Conservation (phyloP, 2,329 filamentous ascomycete genomes). For the Davidsoniella eucalypti region DNA sequence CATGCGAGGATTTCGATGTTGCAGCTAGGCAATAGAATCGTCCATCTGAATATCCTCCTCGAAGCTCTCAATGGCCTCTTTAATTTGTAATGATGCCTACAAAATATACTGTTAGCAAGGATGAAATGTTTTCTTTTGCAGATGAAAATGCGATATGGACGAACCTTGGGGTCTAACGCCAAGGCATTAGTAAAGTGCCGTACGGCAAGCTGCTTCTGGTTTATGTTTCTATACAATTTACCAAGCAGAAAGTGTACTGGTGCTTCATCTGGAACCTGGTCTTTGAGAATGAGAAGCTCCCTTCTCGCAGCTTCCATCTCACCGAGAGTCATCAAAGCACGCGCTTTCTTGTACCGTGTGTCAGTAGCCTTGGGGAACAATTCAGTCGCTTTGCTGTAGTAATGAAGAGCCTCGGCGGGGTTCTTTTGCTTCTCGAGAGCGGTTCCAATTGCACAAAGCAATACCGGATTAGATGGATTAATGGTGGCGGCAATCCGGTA, state of each 20-base stretch:
- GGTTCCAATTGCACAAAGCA: slow-evolving; percentile 82
- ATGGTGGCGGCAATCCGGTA: slow-evolving; percentile 77
- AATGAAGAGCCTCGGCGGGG: slow-evolving; percentile 57
- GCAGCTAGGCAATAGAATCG: slow-evolving; percentile 24
- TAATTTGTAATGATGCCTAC: slow-evolving; percentile 83
- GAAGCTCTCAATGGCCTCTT: slow-evolving; percentile 86
- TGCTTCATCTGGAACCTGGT: slow-evolving; percentile 82
- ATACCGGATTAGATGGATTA: slow-evolving; percentile 83
- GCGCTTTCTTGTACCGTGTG: slow-evolving; percentile 84
- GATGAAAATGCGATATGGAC: slow-evolving; percentile 14
- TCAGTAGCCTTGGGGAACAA: slow-evolving; percentile 67
- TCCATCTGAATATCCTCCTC: slow-evolving; percentile 63
- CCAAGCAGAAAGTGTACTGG: slow-evolving; percentile 93
- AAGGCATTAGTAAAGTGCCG: slow-evolving; percentile 87
- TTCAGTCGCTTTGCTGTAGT: slow-evolving; percentile 68
- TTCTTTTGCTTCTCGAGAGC: slow-evolving; percentile 83
- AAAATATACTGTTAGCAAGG: neutral
- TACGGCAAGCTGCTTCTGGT: slow-evolving; percentile 65
- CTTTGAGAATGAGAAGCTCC: slow-evolving; percentile 77
- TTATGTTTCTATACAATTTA: slow-evolving; percentile 58
- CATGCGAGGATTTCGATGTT: neutral
- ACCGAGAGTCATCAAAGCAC: slow-evolving; percentile 62
- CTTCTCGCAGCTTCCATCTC: slow-evolving; percentile 56
- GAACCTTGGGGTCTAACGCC: slow-evolving; percentile 90
- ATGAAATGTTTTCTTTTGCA: neutral